phyloP scores from a whole-genome alignment of 441 rosid species.

The Sinapis alba region DNA sequence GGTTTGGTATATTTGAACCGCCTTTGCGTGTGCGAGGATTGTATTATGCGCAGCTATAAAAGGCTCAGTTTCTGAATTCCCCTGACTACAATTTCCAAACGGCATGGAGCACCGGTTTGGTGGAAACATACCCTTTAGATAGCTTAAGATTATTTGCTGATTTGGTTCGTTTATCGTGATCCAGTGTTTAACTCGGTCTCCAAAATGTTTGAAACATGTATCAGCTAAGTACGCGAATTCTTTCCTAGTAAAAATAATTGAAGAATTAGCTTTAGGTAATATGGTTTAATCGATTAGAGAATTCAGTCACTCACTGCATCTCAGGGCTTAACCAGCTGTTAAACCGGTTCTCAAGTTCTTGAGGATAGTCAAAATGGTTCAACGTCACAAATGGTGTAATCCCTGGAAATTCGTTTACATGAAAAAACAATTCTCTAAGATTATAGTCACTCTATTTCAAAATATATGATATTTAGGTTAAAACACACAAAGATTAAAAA shows the following conservation, averaged over 20 bases:
- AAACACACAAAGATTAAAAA: too few species aligned
- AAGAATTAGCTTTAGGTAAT: background rate
- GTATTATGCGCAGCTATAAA: conserved; percentile 68
- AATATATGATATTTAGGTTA: too few species aligned
- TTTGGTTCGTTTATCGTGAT: conserved; percentile 73
- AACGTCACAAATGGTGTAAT: conserved; percentile 56
- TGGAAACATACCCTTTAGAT: conserved; percentile 51
- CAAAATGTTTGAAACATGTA: conserved; percentile 66
- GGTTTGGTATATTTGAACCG: conserved; percentile 52
- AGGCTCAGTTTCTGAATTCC: conserved; percentile 74
- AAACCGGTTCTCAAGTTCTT: conserved; percentile 57
- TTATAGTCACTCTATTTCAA: background rate
- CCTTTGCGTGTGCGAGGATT: conserved; percentile 68
- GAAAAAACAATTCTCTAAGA: background rate
- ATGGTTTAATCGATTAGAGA: background rate
- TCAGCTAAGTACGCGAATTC: conserved; percentile 66
- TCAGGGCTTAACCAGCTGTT: conserved; percentile 44
- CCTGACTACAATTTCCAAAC: conserved; percentile 60
- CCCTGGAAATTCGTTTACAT: conserved; percentile 28
- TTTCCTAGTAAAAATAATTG: conserved; percentile 40
- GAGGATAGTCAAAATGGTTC: conserved; percentile 57
- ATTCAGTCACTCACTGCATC: conserved; percentile 26
- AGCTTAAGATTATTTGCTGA: conserved; percentile 42
- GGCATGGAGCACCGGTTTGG: conserved; percentile 63
- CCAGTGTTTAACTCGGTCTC: conserved; percentile 76